A percentile compares a stretch with the other conserved stretches of the same genome.
Evolutionary conservation across 257 asterid genomes (phyloP).

Genomic region (Lithospermum erythrorhizon): DNA sequence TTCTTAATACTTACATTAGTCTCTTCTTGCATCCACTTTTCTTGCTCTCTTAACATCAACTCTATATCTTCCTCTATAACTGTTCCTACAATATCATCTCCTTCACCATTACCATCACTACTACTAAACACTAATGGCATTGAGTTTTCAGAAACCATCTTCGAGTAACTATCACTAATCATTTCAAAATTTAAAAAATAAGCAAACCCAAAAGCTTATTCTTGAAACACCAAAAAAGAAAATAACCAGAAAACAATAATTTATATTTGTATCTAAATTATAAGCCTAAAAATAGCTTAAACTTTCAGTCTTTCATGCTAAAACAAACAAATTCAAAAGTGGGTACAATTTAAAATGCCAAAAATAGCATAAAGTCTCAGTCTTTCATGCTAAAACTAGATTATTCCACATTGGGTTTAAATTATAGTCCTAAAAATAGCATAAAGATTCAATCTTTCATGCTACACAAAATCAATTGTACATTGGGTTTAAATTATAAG

Average conservation of each 20-base stretch:
- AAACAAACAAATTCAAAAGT: background rate
- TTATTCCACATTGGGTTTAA: background rate
- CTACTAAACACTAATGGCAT: constrained; percentile 31
- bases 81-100: constrained; percentile 28
- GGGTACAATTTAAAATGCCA: background rate
- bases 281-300: background rate
- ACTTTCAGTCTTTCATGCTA: constrained; percentile 2
- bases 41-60: constrained; percentile 34
- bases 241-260: background rate
- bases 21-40: constrained; percentile 23
- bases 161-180: constrained; percentile 37
- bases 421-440: background rate
- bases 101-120: constrained; percentile 38
- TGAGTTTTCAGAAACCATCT: constrained; percentile 40
- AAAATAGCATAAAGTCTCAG: constrained; percentile 8
- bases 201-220: background rate
- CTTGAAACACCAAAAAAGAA: background rate
- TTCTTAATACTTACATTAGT: constrained; percentile 10
- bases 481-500: background rate
- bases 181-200: constrained; percentile 8
- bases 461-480: background rate
- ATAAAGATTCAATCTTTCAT: constrained; percentile 11
- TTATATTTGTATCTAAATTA: background rate
- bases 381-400: constrained; percentile 6
- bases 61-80: constrained; percentile 30